These are phyloP conservation scores for Beauveria medogensis DNA, from an alignment of 2,329 filamentous ascomycete species.

Conservation along the genomic window DNA sequence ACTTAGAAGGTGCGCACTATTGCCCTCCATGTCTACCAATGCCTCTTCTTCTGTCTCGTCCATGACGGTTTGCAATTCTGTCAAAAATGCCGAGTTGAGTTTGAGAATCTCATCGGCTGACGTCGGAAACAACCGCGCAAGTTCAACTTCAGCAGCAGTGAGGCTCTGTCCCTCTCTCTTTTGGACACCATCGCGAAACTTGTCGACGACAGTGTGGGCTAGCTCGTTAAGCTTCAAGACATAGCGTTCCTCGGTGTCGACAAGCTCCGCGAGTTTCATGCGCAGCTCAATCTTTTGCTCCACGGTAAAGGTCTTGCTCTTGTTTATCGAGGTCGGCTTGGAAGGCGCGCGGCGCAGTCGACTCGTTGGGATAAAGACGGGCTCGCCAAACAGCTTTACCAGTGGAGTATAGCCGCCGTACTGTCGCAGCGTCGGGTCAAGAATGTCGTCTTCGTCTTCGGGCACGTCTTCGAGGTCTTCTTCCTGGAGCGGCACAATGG, in stretches of 20 bases:
- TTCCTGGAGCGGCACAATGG: conserved; percentile 57
- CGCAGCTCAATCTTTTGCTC: conserved; percentile 78
- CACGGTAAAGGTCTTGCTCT: conserved; percentile 67
- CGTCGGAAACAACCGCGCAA: conserved; percentile 71
- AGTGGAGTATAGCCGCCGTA: conserved; percentile 74
- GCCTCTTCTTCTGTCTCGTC: conserved; percentile 79
- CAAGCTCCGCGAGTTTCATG: conserved; percentile 80
- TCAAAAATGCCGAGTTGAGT: conserved; percentile 73
- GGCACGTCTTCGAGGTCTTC: conserved; percentile 52
- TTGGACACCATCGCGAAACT: conserved; percentile 66
- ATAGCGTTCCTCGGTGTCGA: conserved; percentile 92
- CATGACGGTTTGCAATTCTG: conserved; percentile 66
- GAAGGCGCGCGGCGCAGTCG: conserved; percentile 80
- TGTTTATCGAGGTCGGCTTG: conserved; percentile 71
- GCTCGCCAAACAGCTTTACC: conserved; percentile 72
- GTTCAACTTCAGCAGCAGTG: conserved; percentile 63
- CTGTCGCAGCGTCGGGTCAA: conserved; percentile 56
- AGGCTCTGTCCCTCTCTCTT: conserved; percentile 50
- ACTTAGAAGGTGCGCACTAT: conserved; percentile 33
- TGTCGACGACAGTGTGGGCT: conserved; percentile 69
- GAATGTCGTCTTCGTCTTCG: conserved; percentile 56
- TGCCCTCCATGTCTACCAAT: conserved; percentile 62
- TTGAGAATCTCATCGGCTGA: conserved; percentile 74
- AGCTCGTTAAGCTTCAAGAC: conserved; percentile 80
- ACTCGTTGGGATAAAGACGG: conserved; percentile 79